Conservation (phyloP, 2,329 filamentous ascomycete species). For the Hypoxylon sp. region DNA sequence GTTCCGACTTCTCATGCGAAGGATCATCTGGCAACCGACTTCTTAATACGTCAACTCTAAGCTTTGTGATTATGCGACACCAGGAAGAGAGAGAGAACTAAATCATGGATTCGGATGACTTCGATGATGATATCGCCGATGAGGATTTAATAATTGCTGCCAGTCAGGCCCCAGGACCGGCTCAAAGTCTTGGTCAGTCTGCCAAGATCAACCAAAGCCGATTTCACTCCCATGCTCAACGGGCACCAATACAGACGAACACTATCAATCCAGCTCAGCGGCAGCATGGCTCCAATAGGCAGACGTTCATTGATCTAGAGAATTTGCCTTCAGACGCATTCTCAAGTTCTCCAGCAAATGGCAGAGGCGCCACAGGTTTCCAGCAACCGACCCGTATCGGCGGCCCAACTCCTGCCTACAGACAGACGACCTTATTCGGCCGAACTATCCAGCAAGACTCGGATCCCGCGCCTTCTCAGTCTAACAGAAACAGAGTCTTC, state of each 20-base stretch:
- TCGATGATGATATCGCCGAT: slow-evolving; percentile 73
- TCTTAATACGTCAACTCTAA: background rate
- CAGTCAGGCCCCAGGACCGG: slow-evolving; percentile 59
- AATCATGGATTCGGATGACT: slow-evolving; percentile 70
- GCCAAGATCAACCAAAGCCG: slow-evolving; percentile 40
- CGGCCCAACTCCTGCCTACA: slow-evolving; percentile 56
- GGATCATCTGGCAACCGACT: background rate
- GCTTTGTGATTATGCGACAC: slow-evolving; percentile 42
- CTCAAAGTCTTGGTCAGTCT: slow-evolving; percentile 46
- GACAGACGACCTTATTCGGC: slow-evolving; percentile 69
- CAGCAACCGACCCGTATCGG: slow-evolving; percentile 49
- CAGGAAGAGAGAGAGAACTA: slow-evolving; percentile 34
- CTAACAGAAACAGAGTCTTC: slow-evolving; percentile 59
- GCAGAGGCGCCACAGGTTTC: slow-evolving; percentile 28
- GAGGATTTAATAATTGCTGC: slow-evolving; percentile 73
- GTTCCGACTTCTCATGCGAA: background rate
- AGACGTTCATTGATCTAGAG: slow-evolving; percentile 59
- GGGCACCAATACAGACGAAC: slow-evolving; percentile 23
- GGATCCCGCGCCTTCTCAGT: slow-evolving; percentile 43
- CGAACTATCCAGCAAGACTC: slow-evolving; percentile 51
- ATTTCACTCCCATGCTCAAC: slow-evolving; percentile 38
- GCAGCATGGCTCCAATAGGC: slow-evolving; percentile 26
- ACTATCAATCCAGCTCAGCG: slow-evolving; percentile 26
- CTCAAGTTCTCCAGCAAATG: slow-evolving; percentile 64
- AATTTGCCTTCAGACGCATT: slow-evolving; percentile 76